These are phyloP conservation scores for Ophiostoma piceae DNA, from an alignment of 2,329 filamentous ascomycete genomes.

Conservation along the genomic window DNA sequence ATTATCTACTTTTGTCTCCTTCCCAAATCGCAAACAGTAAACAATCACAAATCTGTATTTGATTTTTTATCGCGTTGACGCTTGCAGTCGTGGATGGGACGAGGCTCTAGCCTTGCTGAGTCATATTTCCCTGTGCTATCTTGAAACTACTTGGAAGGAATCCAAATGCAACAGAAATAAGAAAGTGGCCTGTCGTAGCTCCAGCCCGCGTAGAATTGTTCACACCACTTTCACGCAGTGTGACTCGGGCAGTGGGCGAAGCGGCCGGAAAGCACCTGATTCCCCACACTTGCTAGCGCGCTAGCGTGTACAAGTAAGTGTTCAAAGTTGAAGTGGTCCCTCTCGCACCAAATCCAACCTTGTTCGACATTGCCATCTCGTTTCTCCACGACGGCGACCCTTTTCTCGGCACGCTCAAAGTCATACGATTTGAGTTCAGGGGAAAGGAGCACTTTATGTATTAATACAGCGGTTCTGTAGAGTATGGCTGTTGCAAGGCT, in stretches of 20 bases:
- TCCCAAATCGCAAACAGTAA: no score
- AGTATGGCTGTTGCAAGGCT: neutral
- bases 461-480: no score
- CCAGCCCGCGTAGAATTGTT: neutral
- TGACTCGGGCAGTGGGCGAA: neutral
- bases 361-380: neutral
- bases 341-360: neutral
- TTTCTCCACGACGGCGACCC: constrained; percentile 1
- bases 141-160: neutral
- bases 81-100: no score
- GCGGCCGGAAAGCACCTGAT: constrained; percentile 27
- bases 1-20: no score
- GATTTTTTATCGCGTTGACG: no score
- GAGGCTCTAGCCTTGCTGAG: no score
- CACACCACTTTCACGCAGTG: constrained; percentile 18
- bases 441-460: neutral
- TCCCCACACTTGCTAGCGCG: constrained; percentile 28
- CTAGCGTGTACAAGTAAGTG: neutral
- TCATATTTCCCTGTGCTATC: no score
- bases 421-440: neutral
- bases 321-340: neutral
- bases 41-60: no score
- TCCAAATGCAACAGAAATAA: neutral
- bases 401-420: neutral
- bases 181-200: constrained; percentile 11